Evolutionary conservation across 2,329 filamentous ascomycete genomes (phyloP), one percentile per base, ranked within the genome.

Genomic region (Penicillium oxalicum): DNA sequence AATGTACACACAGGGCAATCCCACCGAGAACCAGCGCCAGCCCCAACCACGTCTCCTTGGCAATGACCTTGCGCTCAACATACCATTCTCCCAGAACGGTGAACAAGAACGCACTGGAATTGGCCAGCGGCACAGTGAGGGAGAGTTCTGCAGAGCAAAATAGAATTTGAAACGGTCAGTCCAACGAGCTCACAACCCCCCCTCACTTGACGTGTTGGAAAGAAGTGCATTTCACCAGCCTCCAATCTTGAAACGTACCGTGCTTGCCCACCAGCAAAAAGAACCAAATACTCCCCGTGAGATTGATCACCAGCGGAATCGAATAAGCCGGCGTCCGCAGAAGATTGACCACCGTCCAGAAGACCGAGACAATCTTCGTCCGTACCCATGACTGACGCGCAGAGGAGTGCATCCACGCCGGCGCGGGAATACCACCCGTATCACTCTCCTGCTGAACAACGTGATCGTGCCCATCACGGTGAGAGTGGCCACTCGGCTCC

Each of bases 281-380:
- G 71, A 97, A 97, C 91, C 91, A 97, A 47, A 96, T 79, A 64
- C 89, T 95, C 28, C 91, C 91, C 2, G 91, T 95, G 45, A 97
- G 72, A 66, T 97, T 97, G 50, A 95, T 71, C 45, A 95, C 71
- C 58, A 97, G 70, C 18, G 91, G 91, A 26, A 95, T 72, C 5
- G 89, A 87, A 70, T 97, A 97, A 13, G 81, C 79, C 33, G 91
- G 91, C 58, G 90, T 90, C 50, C 79, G 76, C 45, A 97, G 70
- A 50, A 96, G 74, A 63, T 95, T 91, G 9, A 83, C 62, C 1
- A 91, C 87, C 3, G 83, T 85, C 65, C 88, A 93, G 61, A 86
- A 80, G 6, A 84, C 76, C 1, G 79, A 79, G 54, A 82, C 80
- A 1, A 86, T 53, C 61, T 80, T 86, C 47, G 75, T 73, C 62